phyloP scores from a whole-genome alignment of 2,329 filamentous ascomycete genomes.

The Conoideocrella luteorostrata region DNA sequence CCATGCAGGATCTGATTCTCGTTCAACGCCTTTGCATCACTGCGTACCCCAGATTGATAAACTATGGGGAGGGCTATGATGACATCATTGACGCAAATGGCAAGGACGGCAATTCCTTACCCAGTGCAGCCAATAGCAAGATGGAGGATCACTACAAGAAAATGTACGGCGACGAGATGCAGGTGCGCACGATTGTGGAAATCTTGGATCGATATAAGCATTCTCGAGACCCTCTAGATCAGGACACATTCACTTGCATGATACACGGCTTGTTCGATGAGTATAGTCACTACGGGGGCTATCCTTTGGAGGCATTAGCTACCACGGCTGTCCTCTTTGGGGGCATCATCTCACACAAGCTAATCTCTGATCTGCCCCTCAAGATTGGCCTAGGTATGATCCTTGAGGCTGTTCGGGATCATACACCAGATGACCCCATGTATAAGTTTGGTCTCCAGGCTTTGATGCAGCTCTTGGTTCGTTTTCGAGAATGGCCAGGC shows the following conservation, averaged over 20 bases:
- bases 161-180: conserved; percentile 90
- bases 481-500: conserved; percentile 89
- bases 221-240: conserved; percentile 75
- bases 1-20: conserved; percentile 63
- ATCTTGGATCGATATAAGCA: conserved; percentile 82
- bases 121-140: conserved; percentile 71
- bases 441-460: conserved; percentile 97
- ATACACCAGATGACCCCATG: conserved; percentile 79
- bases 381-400: conserved; percentile 97
- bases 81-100: conserved; percentile 85
- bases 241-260: conserved; percentile 97
- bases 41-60: conserved; percentile 88
- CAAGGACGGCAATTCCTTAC: conserved; percentile 71
- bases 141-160: conserved; percentile 98
- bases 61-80: conserved; percentile 89
- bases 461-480: conserved; percentile 75
- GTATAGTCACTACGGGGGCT: conserved; percentile 90
- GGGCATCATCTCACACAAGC: conserved; percentile 88
- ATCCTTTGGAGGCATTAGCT: conserved; percentile 90
- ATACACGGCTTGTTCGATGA: conserved; percentile 97
- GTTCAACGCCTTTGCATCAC: conserved; percentile 86
- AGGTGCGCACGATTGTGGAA: conserved; percentile 79
- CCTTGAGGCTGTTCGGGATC: conserved; percentile 87
- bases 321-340: conserved; percentile 96
- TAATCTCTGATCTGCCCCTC: conserved; percentile 83